Evolutionary conservation across 164 flowering plant species (phyloP).

Genomic region (Nelumbo lutea): DNA sequence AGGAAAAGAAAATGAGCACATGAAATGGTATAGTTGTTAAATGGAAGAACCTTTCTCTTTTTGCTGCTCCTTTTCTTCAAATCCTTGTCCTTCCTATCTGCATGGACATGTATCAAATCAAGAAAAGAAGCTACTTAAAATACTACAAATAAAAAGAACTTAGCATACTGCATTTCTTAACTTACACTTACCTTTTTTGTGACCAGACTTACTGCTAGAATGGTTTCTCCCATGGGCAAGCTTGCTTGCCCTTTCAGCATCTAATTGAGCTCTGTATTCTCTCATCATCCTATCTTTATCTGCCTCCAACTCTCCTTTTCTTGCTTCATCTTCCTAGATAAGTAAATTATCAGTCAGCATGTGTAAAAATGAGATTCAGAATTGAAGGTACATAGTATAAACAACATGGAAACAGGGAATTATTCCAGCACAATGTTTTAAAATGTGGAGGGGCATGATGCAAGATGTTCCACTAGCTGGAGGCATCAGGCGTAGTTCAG

Average conservation of each 20-base stretch:
- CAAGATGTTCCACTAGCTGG: background rate
- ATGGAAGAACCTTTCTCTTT: slow-evolving; percentile 72
- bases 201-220: slow-evolving; percentile 51
- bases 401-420: background rate
- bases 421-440: background rate
- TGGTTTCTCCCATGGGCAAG: slow-evolving; percentile 85
- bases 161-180: background rate
- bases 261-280: slow-evolving; percentile 93
- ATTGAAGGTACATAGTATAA: background rate
- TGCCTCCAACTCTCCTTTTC: slow-evolving; percentile 82
- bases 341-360: slow-evolving; percentile 9
- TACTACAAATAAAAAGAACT: background rate
- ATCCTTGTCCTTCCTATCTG: slow-evolving; percentile 78
- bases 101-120: slow-evolving; percentile 18
- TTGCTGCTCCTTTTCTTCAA: slow-evolving; percentile 69
- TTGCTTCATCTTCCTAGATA: slow-evolving; percentile 83
- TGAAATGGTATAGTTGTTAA: background rate
- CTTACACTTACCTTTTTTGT: slow-evolving; percentile 52
- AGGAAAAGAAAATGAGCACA: background rate
- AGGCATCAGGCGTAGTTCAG: background rate
- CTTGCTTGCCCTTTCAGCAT: slow-evolving; percentile 93
- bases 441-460: background rate
- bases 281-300: slow-evolving; percentile 94
- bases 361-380: background rate
- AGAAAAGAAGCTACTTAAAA: slow-evolving; percentile 8